Conservation (phyloP, 176 grass and related monocot species). For the Oryza meridionalis region DNA sequence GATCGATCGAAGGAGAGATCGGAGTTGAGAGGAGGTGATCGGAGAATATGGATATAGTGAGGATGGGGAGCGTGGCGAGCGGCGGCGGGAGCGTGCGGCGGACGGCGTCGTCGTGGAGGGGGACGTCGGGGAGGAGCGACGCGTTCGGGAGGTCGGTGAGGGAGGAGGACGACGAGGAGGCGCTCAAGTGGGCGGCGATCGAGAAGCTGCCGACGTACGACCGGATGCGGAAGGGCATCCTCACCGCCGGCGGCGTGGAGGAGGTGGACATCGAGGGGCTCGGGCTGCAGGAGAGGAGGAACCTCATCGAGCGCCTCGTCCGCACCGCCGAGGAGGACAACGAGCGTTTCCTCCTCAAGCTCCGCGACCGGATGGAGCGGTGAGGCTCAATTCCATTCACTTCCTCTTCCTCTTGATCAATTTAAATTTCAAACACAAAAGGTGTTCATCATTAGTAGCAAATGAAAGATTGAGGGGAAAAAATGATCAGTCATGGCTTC, state of each 20-base stretch:
- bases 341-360: constrained; percentile 88
- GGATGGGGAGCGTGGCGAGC: constrained; percentile 44
- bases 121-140: constrained; percentile 50
- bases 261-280: constrained; percentile 80
- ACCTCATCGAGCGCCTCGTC: constrained; percentile 73
- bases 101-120: constrained; percentile 64
- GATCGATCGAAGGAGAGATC: background rate
- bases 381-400: constrained; percentile 18
- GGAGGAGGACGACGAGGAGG: constrained; percentile 96
- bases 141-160: constrained; percentile 60
- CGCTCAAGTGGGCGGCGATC: constrained; percentile 87
- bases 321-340: constrained; percentile 96
- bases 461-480: no score
- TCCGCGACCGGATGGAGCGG: constrained; percentile 85
- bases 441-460: background rate
- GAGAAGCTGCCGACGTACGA: constrained; percentile 96
- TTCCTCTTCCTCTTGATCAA: background rate
- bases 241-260: constrained; percentile 12
- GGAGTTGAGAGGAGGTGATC: background rate
- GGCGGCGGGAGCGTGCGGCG: constrained; percentile 43
- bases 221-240: constrained; percentile 81
- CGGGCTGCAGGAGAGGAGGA: constrained; percentile 66
- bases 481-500: background rate
- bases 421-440: background rate
- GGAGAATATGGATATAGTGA: constrained; percentile 37